A percentile compares a stretch with the other conserved stretches of the same genome.
Evolutionary conservation across 192 early-diverging fungal species (phyloP).

Genomic region (Rhizoclosmatium globosum): DNA sequence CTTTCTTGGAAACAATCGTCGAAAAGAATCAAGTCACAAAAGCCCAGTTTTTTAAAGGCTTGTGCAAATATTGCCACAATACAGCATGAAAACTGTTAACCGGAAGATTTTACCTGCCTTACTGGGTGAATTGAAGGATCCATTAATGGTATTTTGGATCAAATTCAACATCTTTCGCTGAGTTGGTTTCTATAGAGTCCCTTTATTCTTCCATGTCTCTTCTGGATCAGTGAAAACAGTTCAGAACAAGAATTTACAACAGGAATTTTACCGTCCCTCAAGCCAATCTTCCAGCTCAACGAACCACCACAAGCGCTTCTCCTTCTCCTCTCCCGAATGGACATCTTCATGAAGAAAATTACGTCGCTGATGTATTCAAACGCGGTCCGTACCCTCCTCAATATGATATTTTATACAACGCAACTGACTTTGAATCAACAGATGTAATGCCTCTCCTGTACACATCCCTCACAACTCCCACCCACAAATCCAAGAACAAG

Average conservation of each 20-base stretch:
- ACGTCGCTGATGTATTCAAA: conserved; percentile 67
- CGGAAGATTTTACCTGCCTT: conserved; percentile 73
- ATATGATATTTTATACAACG: neutral
- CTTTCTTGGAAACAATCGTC: conserved; percentile 80
- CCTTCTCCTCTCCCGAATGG: conserved; percentile 68
- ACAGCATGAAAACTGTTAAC: conserved; percentile 22
- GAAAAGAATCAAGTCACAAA: conserved; percentile 83
- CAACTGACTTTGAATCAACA: neutral
- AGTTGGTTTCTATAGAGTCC: conserved; percentile 56
- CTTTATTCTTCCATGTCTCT: conserved; percentile 79
- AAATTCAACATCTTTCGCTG: neutral
- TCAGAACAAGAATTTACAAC: conserved; percentile 67
- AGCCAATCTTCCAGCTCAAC: conserved; percentile 60
- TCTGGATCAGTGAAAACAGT: conserved; percentile 71
- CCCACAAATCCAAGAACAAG: conserved; percentile 46
- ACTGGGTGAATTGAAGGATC: conserved; percentile 78
- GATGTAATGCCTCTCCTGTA: conserved; percentile 82
- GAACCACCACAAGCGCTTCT: conserved; percentile 75
- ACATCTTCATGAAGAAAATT: conserved; percentile 70
- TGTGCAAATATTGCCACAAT: conserved; percentile 63
- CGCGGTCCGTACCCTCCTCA: conserved; percentile 50
- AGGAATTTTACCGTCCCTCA: conserved; percentile 67
- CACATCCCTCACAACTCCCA: conserved; percentile 58
- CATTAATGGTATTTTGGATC: conserved; percentile 41
- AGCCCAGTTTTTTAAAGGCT: conserved; percentile 82